Conservation (phyloP, 345 rosid genomes). For the Hibiscus tridactylites region DNA sequence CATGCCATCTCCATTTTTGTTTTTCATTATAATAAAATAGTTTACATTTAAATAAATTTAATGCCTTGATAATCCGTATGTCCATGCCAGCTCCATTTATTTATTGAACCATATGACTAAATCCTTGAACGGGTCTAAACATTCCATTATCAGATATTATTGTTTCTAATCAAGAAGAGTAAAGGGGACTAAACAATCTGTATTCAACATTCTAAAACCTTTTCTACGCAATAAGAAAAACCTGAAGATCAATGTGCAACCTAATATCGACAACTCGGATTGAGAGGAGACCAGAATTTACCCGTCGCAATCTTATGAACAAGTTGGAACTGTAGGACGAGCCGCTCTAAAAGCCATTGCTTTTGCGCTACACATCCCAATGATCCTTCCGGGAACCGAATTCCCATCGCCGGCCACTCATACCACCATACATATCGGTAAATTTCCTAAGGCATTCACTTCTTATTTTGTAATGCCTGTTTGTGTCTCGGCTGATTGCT, state of each 20-base stretch:
- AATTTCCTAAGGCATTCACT: conserved; percentile 64
- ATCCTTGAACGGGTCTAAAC: background rate
- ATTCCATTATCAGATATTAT: background rate
- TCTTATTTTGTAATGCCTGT: conserved; percentile 61
- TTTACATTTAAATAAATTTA: no score
- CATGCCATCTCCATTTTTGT: no score
- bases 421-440: conserved; percentile 57
- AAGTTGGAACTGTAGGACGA: background rate
- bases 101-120: background rate
- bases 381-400: conserved; percentile 69
- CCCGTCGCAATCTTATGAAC: background rate
- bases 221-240: background rate
- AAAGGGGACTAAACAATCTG: background rate
- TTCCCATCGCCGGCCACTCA: conserved; percentile 45
- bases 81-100: no score
- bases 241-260: conserved; percentile 4
- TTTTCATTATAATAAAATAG: no score
- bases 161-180: background rate
- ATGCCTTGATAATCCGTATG: no score
- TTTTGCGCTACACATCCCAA: conserved; percentile 68
- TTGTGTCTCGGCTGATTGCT: conserved; percentile 77
- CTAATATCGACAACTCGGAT: background rate
- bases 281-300: background rate
- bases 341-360: background rate
- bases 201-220: background rate